Evolutionary conservation across 108 stramenopile genomes (phyloP), one percentile per base, ranked within the genome.

Genomic region (Seminavis robusta): DNA sequence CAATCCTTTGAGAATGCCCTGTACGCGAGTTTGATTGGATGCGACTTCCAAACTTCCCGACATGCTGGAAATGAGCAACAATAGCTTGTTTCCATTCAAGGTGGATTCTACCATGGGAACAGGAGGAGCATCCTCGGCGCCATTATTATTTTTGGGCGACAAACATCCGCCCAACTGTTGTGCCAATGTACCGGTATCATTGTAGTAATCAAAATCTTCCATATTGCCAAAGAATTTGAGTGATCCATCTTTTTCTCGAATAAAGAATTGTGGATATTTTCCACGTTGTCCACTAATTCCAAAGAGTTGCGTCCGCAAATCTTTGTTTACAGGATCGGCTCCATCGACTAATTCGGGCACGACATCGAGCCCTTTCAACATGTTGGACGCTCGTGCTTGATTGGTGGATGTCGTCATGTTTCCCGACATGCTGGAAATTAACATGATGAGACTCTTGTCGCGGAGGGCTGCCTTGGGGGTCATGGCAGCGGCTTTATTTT

Each of bases 201-300:
- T 50, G 34, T 51, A 20, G 4, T 46, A 11, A 15, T 47, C 19
- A 4, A 68, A 27, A 0, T 27, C 23, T 28, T 53, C 38, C 20
- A 27, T 59, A 26, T 59, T 40, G 5, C 65, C 65, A 23, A 45
- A 57, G 24, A 45, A 50, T 21, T 43, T 65, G 33, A 64, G 59
- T 4, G 30, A 16, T 52, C 38, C 26, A 7, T 63, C 59, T 16
- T 67, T 72, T 25, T 48, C 45, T 44, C 59, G 42, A 26, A 61
- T 49, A 58, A 82, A 86, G 48, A 86, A 82, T 40, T 86, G 84
- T 1, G 84, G 84, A 59, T 77, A 86, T 19, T 77, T 67, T 9
- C 64, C 84, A 1, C 80, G 50, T 13, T 64, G 15, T 0, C 80
- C 81, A 54, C 71, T 74, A 31, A 82, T 68, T 4, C 33, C 60